Percentiles rank a stretch among this genome's conserved stretches.
These are phyloP conservation scores for Beauveria sp. DNA, from an alignment of 2,329 filamentous ascomycete species.

Conservation along the genomic window DNA sequence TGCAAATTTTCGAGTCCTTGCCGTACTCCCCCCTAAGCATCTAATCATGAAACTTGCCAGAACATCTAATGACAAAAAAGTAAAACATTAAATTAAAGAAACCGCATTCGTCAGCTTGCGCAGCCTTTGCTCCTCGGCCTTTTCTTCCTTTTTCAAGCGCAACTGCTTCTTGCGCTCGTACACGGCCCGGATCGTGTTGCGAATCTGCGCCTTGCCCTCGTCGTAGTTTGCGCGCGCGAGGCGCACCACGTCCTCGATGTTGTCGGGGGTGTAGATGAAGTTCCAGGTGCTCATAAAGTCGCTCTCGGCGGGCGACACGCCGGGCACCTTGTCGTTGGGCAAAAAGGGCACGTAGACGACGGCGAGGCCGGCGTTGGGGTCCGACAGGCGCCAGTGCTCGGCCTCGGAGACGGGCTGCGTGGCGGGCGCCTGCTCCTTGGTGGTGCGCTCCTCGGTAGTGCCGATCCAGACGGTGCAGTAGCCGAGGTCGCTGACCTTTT, in stretches of 20 bases:
- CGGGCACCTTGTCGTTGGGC: conserved; percentile 69
- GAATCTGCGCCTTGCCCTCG: conserved; percentile 72
- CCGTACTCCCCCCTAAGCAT: background rate
- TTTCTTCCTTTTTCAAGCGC: conserved; percentile 47
- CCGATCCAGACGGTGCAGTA: conserved; percentile 97
- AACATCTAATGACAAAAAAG: background rate
- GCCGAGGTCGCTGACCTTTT: conserved; percentile 56
- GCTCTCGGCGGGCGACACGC: conserved; percentile 72
- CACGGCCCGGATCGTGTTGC: conserved; percentile 72
- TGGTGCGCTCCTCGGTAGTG: conserved; percentile 63
- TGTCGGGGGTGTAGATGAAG: conserved; percentile 86
- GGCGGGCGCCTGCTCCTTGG: conserved; percentile 42
- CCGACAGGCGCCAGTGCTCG: conserved; percentile 57
- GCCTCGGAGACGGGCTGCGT: conserved; percentile 51
- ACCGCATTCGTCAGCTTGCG: background rate
- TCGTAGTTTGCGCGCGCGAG: conserved; percentile 81
- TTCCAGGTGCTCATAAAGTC: conserved; percentile 97
- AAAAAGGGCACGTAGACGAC: conserved; percentile 88
- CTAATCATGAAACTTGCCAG: background rate
- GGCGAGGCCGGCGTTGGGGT: conserved; percentile 74
- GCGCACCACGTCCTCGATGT: conserved; percentile 77
- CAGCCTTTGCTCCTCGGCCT: background rate
- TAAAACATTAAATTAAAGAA: background rate
- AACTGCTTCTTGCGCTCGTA: conserved; percentile 82
- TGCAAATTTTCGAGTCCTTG: background rate